Evolutionary conservation across 208 protist species (phyloP).

Genomic region (Acanthamoeba healyi): DNA sequence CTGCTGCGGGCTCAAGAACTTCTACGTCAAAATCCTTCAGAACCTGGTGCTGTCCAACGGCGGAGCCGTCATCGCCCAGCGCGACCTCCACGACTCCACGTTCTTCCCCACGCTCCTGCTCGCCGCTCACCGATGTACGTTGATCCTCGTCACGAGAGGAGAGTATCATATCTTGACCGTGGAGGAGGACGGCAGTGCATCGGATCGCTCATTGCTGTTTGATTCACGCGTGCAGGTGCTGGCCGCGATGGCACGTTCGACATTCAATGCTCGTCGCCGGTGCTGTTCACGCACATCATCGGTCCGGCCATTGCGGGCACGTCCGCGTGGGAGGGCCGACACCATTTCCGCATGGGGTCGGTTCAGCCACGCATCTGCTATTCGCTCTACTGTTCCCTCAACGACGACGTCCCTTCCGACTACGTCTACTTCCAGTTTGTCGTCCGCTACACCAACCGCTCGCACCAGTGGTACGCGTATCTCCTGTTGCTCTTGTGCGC

Average conservation of each 20-base stretch:
- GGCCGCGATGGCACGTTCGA: constrained; percentile 15
- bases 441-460: constrained; percentile 59
- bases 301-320: not conserved
- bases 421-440: constrained; percentile 65
- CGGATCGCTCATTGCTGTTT: not conserved
- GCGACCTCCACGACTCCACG: constrained; percentile 1
- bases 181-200: too few relatives aligned
- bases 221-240: not conserved
- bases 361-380: constrained; percentile 29
- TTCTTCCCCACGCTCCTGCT: constrained; percentile 39
- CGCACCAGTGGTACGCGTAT: not conserved
- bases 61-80: constrained; percentile 16
- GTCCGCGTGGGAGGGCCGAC: not conserved
- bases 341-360: constrained; percentile 51
- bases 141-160: too few relatives aligned
- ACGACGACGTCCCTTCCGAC: constrained; percentile 14
- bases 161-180: too few relatives aligned
- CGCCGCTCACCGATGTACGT: not conserved
- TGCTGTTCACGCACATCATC: constrained; percentile 63
- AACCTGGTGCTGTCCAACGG: constrained; percentile 56
- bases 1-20: constrained; percentile 48
- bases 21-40: constrained; percentile 44
- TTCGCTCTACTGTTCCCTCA: constrained; percentile 9
- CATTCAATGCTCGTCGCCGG: constrained; percentile 32
- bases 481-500: not conserved